A percentile compares a stretch with the other conserved stretches of the same genome.
These are phyloP conservation scores for Xylaria sp. DNA, from an alignment of 495 filamentous ascomycete species.

Conservation along the genomic window DNA sequence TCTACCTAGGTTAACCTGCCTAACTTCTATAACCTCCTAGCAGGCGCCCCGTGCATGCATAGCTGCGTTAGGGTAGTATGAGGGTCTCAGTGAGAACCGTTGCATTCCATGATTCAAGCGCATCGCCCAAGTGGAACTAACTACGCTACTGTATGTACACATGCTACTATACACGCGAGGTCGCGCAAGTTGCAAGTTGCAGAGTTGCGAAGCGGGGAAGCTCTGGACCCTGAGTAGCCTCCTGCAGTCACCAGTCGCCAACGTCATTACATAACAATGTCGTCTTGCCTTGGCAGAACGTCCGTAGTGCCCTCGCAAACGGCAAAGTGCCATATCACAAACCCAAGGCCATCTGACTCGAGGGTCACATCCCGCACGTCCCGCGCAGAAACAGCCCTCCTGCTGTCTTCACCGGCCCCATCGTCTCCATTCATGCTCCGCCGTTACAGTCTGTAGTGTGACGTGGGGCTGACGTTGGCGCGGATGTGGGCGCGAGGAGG, in stretches of 20 bases:
- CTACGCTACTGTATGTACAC: too few relatives aligned
- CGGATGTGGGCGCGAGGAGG: slow-evolving; percentile 2
- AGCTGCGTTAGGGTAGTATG: background rate
- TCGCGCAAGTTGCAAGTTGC: too few relatives aligned
- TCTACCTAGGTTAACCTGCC: too few relatives aligned
- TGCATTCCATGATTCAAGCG: background rate
- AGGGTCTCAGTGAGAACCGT: background rate
- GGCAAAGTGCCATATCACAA: slow-evolving; percentile 3
- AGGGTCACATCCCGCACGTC: slow-evolving; percentile 19
- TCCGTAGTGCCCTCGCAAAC: background rate
- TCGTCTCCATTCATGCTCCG: slow-evolving; percentile 19
- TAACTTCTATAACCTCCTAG: too few relatives aligned
- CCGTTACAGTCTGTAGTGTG: slow-evolving; percentile 16
- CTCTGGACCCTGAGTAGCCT: background rate
- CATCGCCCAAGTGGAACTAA: too few relatives aligned
- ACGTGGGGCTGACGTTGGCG: slow-evolving; percentile 26
- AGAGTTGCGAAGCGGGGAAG: background rate
- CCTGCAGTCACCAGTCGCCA: background rate
- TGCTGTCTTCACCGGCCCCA: slow-evolving; percentile 11
- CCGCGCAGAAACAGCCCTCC: slow-evolving; percentile 4
- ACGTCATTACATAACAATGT: slow-evolving; percentile 22
- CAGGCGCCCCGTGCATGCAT: background rate
- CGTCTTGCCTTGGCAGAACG: slow-evolving; percentile 6
- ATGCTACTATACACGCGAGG: background rate
- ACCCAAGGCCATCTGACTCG: slow-evolving; percentile 13